Evolutionary conservation across 1,284 basidiomycete genomes (phyloP), one percentile per base, ranked within the genome.

Genomic region (Filobasidium uniguttulatum): DNA sequence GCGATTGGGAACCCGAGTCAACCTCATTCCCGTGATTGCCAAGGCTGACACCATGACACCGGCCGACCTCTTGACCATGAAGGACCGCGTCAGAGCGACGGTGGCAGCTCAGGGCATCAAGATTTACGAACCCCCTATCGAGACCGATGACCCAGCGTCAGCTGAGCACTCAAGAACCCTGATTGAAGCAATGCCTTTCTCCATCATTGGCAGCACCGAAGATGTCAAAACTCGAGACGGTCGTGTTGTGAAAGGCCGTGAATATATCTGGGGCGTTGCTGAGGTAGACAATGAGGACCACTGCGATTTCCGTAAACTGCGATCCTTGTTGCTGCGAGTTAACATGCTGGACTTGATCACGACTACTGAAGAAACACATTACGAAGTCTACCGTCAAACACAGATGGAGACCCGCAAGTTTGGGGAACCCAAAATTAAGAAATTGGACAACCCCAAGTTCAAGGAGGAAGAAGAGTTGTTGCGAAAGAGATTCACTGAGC

Each of bases 341-440:
- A 88, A 97, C 77, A 98, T 99, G 94, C 76, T 97, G 50, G 94
- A 99, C 71, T 77, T 98, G 46, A 93, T 96, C 71, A 83, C 82
- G 46, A 91, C 88, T 4, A 94, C 89, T 31, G 93, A 98, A 71
- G 94, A 98, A 61, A 75, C 77, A 26, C 94, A 98, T 71, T 99
- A 98, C 69, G 94, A 98, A 74, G 85, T 86, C 69, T 99, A 99
- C 77, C 81, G 93, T 54, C 88, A 96, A 65, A 79, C 88, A 57
- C 94, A 98, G 74, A 97, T 99, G 94, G 94, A 99, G 77, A 97
- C 93, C 17, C 83, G 94, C 72, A 98, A 98, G 74, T 94, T 91
- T 60, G 93, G 93, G 59, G 94, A 98, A 72, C 82, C 90, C 60
- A 97, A 97, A 75, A 88, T 94, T 61, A 93, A 90, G 79, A 97